phyloP scores from a whole-genome alignment of 202 grass and related monocot species.

The Schoenoplectus tabernaemontani region DNA sequence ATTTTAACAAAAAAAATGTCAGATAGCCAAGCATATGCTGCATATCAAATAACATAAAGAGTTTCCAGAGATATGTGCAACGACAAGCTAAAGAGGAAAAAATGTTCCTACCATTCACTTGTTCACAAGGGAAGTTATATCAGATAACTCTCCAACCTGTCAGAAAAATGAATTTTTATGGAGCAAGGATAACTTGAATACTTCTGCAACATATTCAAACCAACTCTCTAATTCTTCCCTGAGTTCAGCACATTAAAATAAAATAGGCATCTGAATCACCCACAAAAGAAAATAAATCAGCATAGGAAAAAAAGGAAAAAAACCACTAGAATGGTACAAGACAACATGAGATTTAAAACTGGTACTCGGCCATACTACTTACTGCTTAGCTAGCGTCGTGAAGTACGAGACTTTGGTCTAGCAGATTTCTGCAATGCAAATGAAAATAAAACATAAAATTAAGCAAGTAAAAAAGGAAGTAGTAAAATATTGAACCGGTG shows the following conservation, averaged over 20 bases:
- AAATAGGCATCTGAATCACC: neutral
- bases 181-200: neutral
- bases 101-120: neutral
- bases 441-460: neutral
- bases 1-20: too few relatives aligned
- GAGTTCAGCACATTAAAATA: neutral
- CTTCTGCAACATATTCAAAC: neutral
- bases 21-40: neutral
- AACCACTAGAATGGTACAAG: neutral
- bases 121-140: neutral
- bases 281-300: slow-evolving; percentile 4
- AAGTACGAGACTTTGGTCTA: slow-evolving; percentile 17
- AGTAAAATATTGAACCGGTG: neutral
- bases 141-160: neutral
- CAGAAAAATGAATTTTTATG: neutral
- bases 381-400: neutral
- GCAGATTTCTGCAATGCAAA: neutral
- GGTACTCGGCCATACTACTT: neutral
- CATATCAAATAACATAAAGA: neutral
- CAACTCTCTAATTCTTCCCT: neutral
- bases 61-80: neutral
- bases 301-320: neutral
- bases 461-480: neutral
- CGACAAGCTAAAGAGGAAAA: neutral
- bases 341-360: neutral